Evolutionary conservation across 176 grass and related monocot genomes (phyloP).

Genomic region (Paspalum vaginatum): DNA sequence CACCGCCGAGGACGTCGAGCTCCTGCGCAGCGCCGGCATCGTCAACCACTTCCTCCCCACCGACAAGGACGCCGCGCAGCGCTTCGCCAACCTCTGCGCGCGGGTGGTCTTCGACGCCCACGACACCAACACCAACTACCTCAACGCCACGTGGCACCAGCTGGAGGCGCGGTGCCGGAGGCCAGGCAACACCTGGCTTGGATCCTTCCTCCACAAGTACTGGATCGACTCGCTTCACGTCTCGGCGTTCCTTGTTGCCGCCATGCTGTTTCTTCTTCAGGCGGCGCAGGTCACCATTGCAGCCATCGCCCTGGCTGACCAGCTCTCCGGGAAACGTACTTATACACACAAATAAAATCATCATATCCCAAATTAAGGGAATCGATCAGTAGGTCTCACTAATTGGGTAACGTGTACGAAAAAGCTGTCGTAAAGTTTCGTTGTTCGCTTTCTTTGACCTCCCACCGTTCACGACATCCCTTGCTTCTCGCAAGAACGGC

Average conservation of each 20-base stretch:
- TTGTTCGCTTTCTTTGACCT: conserved; percentile 19
- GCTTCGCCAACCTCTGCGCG: background rate
- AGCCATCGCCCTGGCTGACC: no score
- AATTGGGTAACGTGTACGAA: no score
- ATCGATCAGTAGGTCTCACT: no score
- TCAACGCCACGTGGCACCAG: background rate
- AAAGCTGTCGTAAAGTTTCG: no score
- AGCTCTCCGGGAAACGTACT: no score
- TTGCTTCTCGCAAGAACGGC: conserved; percentile 23
- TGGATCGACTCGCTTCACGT: background rate
- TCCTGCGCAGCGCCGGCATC: background rate
- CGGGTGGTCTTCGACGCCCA: background rate
- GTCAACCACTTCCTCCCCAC: background rate
- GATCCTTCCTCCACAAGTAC: background rate
- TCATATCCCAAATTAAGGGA: no score
- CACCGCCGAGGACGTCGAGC: conserved; percentile 10
- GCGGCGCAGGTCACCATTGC: background rate
- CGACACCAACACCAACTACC: background rate
- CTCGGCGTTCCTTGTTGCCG: background rate
- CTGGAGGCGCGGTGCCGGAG: background rate
- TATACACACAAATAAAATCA: no score
- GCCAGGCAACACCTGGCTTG: accelerated
- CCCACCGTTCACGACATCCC: conserved; percentile 12
- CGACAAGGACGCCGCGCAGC: background rate
- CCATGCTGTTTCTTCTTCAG: background rate